Evolutionary conservation across 805 yeast genomes (phyloP), one percentile per base, ranked within the genome.

Genomic region (Candida loeiensis): DNA sequence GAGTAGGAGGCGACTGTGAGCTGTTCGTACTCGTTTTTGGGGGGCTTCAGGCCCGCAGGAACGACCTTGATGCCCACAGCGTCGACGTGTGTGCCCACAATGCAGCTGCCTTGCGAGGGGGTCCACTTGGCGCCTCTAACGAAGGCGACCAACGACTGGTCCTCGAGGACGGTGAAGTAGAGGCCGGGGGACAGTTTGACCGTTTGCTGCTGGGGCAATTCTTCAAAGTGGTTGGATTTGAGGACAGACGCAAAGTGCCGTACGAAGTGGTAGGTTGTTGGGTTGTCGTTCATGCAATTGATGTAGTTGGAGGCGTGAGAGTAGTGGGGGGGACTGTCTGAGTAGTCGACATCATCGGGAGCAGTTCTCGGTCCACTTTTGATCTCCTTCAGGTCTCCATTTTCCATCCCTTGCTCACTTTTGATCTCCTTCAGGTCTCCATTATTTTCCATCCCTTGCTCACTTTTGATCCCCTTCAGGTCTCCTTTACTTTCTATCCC

Each of bases 1-100:
- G 71, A 63, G 42, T 69, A 69, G 5, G 64, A 62, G 6, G 71
- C 71, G 11, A 67, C 71, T 1, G 71, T 71, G 22, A 69, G 51
- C 15, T 58, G 39, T 14, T 63, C 61, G 45, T 64, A 69, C 4
- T 70, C 71, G 27, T 52, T 54, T 19, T 44, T 39, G 2, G 38
- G 16, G 4, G 16, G 22, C 24, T 58, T 55, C 45, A 42, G 45
- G 1, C 43, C 44, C 7, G 33, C 20, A 1, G 70, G 68, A 39
- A 63, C 63, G n/a, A 66, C 47, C 30, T 60, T 60, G 20, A 59
- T 58, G 1, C 69, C 59, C 21, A 69, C 53, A 1, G 73, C 60
- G 41, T 69, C 73, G 28, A 63, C 58, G 44, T 68, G 74, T 16
- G 59, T 45, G 1, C 62, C 66, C 4, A 61, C 50, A 6, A 48